A percentile compares a stretch with the other conserved stretches of the same genome.
phyloP scores from a whole-genome alignment of 2,329 filamentous ascomycete genomes.

The Fusarium palustre region DNA sequence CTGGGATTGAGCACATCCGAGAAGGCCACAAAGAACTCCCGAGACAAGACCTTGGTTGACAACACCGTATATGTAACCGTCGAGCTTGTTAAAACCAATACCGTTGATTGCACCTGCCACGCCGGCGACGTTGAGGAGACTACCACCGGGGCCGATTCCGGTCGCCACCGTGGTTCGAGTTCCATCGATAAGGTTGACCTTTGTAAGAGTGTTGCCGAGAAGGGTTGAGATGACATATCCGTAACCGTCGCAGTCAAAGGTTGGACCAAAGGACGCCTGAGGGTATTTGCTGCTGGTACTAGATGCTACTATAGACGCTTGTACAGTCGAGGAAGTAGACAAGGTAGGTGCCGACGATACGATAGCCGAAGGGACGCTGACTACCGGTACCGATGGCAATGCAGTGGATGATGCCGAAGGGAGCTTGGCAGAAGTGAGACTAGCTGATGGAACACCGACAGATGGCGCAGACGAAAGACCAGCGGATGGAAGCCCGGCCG shows the following conservation, averaged over 20 bases:
- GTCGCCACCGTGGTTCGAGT: neutral
- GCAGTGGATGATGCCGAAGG: neutral
- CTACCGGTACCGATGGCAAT: neutral
- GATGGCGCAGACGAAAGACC: neutral
- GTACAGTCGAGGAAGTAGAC: neutral
- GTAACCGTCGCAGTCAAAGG: conserved; percentile 7
- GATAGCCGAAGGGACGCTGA: neutral
- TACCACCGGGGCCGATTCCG: conserved; percentile 6
- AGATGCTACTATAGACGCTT: neutral
- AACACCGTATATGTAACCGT: conserved; percentile 10
- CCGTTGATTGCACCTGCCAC: conserved; percentile 4
- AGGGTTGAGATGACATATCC: conserved; percentile 3
- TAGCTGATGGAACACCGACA: too few relatives aligned
- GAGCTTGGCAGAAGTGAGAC: neutral
- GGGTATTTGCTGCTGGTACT: conserved; percentile 3
- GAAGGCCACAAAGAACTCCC: neutral
- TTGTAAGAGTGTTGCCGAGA: conserved; percentile 7
- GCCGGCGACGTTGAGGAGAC: neutral
- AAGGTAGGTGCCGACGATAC: neutral
- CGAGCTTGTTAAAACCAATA: conserved; percentile 9
- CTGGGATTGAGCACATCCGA: neutral
- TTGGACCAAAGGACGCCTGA: conserved; percentile 4
- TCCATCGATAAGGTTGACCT: conserved; percentile 1
- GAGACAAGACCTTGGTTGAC: neutral
- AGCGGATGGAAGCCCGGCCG: neutral